Evolutionary conservation across 768 basidiomycete species (phyloP).

Genomic region (Cyclocybe cylindracea): DNA sequence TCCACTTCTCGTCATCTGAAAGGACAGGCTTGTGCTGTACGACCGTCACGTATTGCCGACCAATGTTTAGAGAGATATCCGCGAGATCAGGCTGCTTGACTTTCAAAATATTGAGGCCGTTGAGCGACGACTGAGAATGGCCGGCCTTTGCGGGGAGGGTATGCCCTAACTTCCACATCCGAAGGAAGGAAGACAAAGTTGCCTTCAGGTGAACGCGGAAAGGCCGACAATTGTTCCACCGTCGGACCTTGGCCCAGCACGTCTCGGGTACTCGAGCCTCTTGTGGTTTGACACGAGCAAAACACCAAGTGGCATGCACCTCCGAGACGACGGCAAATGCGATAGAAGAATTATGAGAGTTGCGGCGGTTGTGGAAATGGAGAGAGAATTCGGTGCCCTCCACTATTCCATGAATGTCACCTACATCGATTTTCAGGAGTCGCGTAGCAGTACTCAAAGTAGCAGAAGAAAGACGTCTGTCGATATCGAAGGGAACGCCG

Average conservation of each 20-base stretch:
- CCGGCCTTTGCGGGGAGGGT: constrained; percentile 33
- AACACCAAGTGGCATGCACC: constrained; percentile 60
- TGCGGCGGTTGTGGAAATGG: constrained; percentile 61
- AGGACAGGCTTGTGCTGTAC: constrained; percentile 47
- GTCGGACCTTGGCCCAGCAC: constrained; percentile 53
- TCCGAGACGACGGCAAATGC: constrained; percentile 52
- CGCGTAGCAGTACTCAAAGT: constrained; percentile 35
- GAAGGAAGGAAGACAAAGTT: constrained; percentile 45
- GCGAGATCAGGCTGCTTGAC: constrained; percentile 45
- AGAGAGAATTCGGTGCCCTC: constrained; percentile 63
- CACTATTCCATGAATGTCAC: constrained; percentile 63
- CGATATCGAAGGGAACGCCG: constrained; percentile 53
- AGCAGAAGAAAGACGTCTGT: constrained; percentile 48
- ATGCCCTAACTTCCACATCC: constrained; percentile 44
- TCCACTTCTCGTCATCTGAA: constrained; percentile 32
- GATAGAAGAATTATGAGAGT: constrained; percentile 55
- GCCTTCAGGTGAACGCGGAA: constrained; percentile 56
- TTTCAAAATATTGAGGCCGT: constrained; percentile 46
- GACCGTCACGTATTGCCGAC: constrained; percentile 38
- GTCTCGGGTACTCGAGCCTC: constrained; percentile 27
- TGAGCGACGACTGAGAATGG: constrained; percentile 28
- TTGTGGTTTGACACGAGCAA: constrained; percentile 43
- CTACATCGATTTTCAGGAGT: constrained; percentile 52
- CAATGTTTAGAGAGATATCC: constrained; percentile 51
- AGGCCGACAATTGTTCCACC: constrained; percentile 56